phyloP scores from a whole-genome alignment of 2,329 filamentous ascomycete genomes.

The Epichloe festucae region DNA sequence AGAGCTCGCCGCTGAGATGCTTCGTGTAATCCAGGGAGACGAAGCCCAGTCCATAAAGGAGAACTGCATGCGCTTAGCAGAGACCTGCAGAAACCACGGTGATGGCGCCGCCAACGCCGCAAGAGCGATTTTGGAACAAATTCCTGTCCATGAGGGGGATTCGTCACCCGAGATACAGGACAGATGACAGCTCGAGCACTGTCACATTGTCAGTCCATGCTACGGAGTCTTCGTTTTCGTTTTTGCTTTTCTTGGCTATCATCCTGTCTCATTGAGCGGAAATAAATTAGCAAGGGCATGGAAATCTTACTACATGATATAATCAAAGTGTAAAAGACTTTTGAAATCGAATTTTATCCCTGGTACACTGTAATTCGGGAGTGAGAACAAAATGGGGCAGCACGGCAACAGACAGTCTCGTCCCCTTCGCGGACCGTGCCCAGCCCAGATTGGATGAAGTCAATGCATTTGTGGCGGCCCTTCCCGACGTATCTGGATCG shows the following conservation, averaged over 20 bases:
- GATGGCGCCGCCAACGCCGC: neutral
- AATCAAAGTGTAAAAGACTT: too few relatives aligned
- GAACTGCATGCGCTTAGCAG: neutral
- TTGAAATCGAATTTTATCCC: too few relatives aligned
- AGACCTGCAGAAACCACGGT: neutral
- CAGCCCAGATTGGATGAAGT: conserved; percentile 18
- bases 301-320: too few relatives aligned
- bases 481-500: conserved; percentile 50
- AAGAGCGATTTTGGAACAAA: neutral
- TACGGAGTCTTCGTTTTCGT: too few relatives aligned
- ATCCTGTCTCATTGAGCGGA: too few relatives aligned
- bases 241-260: too few relatives aligned
- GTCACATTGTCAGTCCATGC: too few relatives aligned
- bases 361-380: too few relatives aligned
- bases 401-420: conserved; percentile 6
- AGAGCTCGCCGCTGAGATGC: neutral
- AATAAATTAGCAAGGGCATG: too few relatives aligned
- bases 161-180: too few relatives aligned
- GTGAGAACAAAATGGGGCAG: neutral
- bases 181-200: too few relatives aligned
- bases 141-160: neutral
- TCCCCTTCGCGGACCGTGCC: conserved; percentile 1
- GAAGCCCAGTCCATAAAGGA: neutral
- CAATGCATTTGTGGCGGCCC: conserved; percentile 34
- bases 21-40: neutral